Conservation (phyloP, 192 early-diverging fungal species). For the Lunasporangiospora selenospora region DNA sequence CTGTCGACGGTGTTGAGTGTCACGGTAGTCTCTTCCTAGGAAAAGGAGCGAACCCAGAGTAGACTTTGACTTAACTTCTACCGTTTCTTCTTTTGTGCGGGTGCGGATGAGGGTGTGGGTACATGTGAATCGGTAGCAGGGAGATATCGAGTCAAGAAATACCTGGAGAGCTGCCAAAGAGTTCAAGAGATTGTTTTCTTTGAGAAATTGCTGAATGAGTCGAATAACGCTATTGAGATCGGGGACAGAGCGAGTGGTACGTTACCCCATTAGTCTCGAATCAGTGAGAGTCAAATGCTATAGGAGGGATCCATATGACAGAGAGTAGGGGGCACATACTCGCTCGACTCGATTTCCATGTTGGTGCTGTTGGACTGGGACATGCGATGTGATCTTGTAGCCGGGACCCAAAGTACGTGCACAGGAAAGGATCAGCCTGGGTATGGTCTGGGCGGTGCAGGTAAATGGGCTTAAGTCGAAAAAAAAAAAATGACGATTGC, state of each 20-base stretch:
- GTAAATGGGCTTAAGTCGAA: no score
- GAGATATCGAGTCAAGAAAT: no score
- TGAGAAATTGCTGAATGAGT: conserved; percentile 92
- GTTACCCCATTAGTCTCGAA: no score
- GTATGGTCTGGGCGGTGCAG: no score
- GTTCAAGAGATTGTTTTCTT: conserved; percentile 87
- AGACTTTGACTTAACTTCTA: no score
- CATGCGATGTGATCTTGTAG: no score
- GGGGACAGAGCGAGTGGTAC: not conserved
- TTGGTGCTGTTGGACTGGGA: conserved; percentile 21
- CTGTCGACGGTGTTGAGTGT: conserved; percentile 89
- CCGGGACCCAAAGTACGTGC: no score
- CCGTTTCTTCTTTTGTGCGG: no score
- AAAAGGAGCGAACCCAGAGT: not conserved
- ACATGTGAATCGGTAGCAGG: not conserved
- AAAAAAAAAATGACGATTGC: no score
- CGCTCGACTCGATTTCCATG: conserved; percentile 67
- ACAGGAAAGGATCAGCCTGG: no score
- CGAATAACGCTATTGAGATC: conserved; percentile 74
- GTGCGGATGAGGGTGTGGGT: not conserved
- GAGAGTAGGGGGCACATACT: conserved; percentile 45
- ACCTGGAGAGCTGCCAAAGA: conserved; percentile 81
- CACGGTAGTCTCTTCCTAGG: conserved; percentile 79
- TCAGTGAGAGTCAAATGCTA: not conserved
- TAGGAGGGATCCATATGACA: not conserved